Percentiles rank a stretch among this genome's conserved stretches.
phyloP scores from a whole-genome alignment of 2,329 filamentous ascomycete species.

The Neonectria neomacrospora region DNA sequence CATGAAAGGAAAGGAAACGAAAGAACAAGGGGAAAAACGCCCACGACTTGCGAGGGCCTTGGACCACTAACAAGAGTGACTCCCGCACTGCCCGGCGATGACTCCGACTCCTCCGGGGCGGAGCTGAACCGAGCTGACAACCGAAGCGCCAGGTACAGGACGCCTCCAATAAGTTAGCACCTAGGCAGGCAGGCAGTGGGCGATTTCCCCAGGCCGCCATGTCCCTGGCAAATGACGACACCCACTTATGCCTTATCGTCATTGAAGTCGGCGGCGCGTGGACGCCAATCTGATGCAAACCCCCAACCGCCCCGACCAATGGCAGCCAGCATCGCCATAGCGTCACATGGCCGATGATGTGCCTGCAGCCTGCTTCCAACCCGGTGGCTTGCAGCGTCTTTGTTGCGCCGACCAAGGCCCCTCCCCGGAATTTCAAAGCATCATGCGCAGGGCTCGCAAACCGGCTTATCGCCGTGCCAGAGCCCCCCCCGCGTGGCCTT shows the following conservation, averaged over 20 bases:
- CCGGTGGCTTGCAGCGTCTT: neutral
- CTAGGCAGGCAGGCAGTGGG: too few relatives aligned
- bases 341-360: constrained; percentile 25
- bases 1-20: neutral
- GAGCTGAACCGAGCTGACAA: constrained; percentile 33
- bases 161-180: too few relatives aligned
- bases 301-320: constrained; percentile 20
- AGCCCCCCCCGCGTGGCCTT: constrained; percentile 15
- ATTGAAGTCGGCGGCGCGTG: constrained; percentile 17
- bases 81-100: constrained; percentile 30
- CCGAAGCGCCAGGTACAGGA: neutral
- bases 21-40: neutral
- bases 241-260: constrained; percentile 16
- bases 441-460: constrained; percentile 1
- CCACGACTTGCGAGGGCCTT: neutral
- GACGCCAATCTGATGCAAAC: constrained; percentile 15
- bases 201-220: neutral
- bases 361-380: neutral
- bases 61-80: constrained; percentile 11
- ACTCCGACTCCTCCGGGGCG: constrained; percentile 33
- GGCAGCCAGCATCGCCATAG: neutral
- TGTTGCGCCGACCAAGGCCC: too few relatives aligned
- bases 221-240: constrained; percentile 23
- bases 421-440: neutral
- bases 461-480: constrained; percentile 23